Base-by-base conservation (phyloP, 805 yeast species). In the Cyberlindnera amylophila region DNA sequence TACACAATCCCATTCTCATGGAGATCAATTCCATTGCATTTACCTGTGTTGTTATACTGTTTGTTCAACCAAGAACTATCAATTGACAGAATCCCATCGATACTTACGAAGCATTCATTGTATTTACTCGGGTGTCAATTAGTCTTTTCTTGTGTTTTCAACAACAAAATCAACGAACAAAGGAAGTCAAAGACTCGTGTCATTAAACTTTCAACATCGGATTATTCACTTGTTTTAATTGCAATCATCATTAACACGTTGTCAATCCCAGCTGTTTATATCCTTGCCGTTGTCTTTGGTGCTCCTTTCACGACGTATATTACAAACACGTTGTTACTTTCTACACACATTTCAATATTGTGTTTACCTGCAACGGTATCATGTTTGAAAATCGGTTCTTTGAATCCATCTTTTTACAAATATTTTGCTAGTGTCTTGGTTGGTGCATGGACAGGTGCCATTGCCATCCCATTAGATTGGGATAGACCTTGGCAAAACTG, bases 391-490 rank as follows among this genome's bases (percentile, higher is more conserved):
- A 59, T 70, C 54, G 81, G 82, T 21, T 50, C n/a, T 46, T 3
- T 34, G 18, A 51, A 45, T 16, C 12, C 38, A 4, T 27, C 36
- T 4, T 47, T 62, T 29, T 63, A 64, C 57, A 67, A 59, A 41
- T 63, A 62, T 36, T 60, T 63, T 6, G 38, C 83, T 10, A 96
- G 96, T 1, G 79, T 90, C 6, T 91, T 98, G 98, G 51, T 88
- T 1, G 97, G 98, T 13, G 96, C 91, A 3, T 91, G 98, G 98
- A 51, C 87, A 1, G 97, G 98, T 13, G 96, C 91, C 3, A 63
- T 86, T 29, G 98, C 96, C 1, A 89, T 93, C 45, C 97, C 98
- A 0, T 70, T 93, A 45, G 99, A 91, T 63, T 91, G 99, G 99
- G 99, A 91, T 61, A 74, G 98, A 54, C 86, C 84, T 19, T 91